These are phyloP conservation scores for Aspergillus campestris DNA, from an alignment of 495 filamentous ascomycete genomes.

Conservation along the genomic window DNA sequence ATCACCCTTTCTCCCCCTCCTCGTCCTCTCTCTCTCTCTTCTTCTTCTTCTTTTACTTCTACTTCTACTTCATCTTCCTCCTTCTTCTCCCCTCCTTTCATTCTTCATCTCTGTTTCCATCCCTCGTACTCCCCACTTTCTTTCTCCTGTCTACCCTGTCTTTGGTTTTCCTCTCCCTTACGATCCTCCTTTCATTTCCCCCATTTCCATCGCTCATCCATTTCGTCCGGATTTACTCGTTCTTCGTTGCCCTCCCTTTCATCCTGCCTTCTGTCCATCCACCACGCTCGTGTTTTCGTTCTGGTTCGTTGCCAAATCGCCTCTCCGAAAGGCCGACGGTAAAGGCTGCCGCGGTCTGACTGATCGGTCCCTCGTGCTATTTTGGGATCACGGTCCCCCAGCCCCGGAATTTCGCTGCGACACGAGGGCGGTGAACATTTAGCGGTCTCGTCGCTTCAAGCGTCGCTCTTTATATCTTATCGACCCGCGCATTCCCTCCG, in stretches of 20 bases:
- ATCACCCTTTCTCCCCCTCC: slow-evolving; percentile 7
- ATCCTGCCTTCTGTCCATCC: background rate
- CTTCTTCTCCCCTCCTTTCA: slow-evolving; percentile 1
- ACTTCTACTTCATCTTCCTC: slow-evolving; percentile 2
- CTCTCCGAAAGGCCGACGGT: slow-evolving; percentile 12
- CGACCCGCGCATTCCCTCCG: slow-evolving; percentile 2
- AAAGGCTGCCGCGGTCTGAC: slow-evolving; percentile 9
- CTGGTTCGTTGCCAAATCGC: background rate
- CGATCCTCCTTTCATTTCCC: slow-evolving; percentile 1
- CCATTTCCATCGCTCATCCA: background rate
- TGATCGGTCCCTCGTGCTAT: slow-evolving; percentile 21
- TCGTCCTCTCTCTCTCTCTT: slow-evolving; percentile 6
- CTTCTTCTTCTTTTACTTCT: slow-evolving; percentile 6
- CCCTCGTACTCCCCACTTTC: background rate
- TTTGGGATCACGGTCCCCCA: slow-evolving; percentile 27
- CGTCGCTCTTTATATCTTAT: slow-evolving; percentile 1
- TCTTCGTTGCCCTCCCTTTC: background rate
- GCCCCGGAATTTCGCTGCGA: slow-evolving; percentile 28
- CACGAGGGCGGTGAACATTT: slow-evolving; percentile 26
- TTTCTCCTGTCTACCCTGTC: background rate
- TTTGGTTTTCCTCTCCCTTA: background rate
- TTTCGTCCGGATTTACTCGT: background rate
- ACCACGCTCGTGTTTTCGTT: background rate
- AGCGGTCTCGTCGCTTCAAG: slow-evolving; percentile 13
- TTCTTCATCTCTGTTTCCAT: background rate